Conservation (phyloP, 208 protist genomes). For the Leishmania lainsoni region DNA sequence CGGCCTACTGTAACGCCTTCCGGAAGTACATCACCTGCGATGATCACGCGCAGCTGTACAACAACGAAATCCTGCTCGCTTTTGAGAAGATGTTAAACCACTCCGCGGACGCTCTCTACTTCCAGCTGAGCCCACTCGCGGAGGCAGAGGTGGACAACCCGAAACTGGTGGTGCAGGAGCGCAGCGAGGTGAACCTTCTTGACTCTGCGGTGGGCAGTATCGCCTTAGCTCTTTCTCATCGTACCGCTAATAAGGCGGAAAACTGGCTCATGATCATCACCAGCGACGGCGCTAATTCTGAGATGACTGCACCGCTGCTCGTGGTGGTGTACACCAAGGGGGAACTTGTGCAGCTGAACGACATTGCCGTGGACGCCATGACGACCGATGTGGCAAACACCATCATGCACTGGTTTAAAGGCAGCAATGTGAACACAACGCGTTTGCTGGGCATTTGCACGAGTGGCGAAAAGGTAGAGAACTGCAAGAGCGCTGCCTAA, state of each 20-base stretch:
- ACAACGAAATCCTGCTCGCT: slow-evolving; percentile 43
- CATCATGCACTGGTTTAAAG: slow-evolving; percentile 63
- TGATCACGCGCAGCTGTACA: slow-evolving; percentile 47
- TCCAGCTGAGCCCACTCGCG: slow-evolving; percentile 41
- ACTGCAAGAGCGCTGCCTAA: slow-evolving; percentile 36
- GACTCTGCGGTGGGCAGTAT: slow-evolving; percentile 64
- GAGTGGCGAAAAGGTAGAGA: slow-evolving; percentile 44
- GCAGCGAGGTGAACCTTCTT: slow-evolving; percentile 71
- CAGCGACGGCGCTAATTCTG: slow-evolving; percentile 48
- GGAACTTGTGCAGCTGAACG: slow-evolving; percentile 49
- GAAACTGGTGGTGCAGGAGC: slow-evolving; percentile 27
- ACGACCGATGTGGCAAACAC: slow-evolving; percentile 53
- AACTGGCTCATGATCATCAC: slow-evolving; percentile 78
- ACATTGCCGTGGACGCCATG: slow-evolving; percentile 21
- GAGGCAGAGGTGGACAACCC: slow-evolving; percentile 14
- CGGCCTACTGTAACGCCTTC: slow-evolving; percentile 58
- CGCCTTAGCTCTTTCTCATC: slow-evolving; percentile 42
- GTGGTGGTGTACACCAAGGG: slow-evolving; percentile 63
- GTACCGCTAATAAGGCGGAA: slow-evolving; percentile 41
- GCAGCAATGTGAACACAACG: background rate
- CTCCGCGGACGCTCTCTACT: slow-evolving; percentile 60
- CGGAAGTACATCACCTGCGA: slow-evolving; percentile 61
- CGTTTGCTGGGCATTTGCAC: slow-evolving; percentile 67
- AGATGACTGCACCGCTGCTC: slow-evolving; percentile 48
- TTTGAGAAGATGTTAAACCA: slow-evolving; percentile 41